phyloP scores from a whole-genome alignment of 495 filamentous ascomycete genomes.

The Aspergillus cristatus region DNA sequence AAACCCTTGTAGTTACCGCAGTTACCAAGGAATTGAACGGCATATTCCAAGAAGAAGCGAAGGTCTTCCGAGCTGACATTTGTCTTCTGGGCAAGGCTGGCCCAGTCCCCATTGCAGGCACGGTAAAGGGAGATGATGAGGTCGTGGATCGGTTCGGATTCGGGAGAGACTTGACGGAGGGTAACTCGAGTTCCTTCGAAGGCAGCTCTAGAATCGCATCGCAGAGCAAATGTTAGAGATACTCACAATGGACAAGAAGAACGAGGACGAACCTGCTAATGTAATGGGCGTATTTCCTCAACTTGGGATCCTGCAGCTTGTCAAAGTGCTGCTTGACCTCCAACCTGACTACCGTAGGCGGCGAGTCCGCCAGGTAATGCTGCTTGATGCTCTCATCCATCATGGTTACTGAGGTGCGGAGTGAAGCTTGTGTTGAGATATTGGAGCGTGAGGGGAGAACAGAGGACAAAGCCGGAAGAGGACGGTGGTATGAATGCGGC shows the following conservation, averaged over 20 bases:
- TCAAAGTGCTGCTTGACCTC: constrained; percentile 87
- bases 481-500: no score
- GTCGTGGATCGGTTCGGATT: constrained; percentile 85
- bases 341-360: constrained; percentile 75
- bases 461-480: constrained; percentile 9
- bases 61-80: constrained; percentile 61
- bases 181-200: constrained; percentile 80
- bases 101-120: constrained; percentile 70
- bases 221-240: constrained; percentile 5
- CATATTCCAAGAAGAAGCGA: constrained; percentile 73
- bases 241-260: neutral
- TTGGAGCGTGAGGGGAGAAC: constrained; percentile 10
- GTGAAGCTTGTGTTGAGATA: constrained; percentile 6
- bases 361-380: constrained; percentile 83
- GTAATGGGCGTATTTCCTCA: constrained; percentile 76
- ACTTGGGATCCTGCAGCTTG: constrained; percentile 62
- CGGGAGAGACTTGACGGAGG: constrained; percentile 79
- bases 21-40: constrained; percentile 84
- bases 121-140: constrained; percentile 76
- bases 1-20: constrained; percentile 94
- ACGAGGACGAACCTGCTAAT: constrained; percentile 59
- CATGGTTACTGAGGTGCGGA: constrained; percentile 4
- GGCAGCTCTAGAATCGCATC: constrained; percentile 52
- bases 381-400: constrained; percentile 37
- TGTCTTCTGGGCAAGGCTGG: constrained; percentile 55